Base-by-base conservation (phyloP, 768 basidiomycete species). In the Lentinus tigrinus region DNA sequence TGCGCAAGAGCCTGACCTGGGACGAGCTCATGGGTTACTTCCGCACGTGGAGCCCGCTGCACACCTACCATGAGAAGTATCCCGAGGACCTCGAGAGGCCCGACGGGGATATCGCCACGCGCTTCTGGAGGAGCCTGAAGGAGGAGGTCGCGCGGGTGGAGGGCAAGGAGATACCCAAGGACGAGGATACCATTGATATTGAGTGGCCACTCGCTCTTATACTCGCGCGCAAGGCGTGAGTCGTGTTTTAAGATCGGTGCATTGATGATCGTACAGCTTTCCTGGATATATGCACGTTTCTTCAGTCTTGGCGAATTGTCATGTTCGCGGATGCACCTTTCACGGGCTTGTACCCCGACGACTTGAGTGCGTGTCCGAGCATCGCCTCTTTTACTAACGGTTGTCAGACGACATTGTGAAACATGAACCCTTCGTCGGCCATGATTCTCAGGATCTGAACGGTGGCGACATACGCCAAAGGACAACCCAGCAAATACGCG, bases 41-140 rank as follows among this genome's bases (percentile, higher is more conserved):
- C 19, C 76, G 82, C 47, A 91, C 90, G 0, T 87, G 81, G 76
- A 90, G 87, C 63, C 74, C 89, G 2, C 72, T 91, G 48, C 84
- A 88, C 58, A 83, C 81, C 13, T 93, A 81, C 69, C 81, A 84
- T 59, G 85, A 88, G 61, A 66, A 65, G 11, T 78, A 84, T 66
- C 88, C 89, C 0, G 77, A 81, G 28, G 88, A 92, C 65, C 62
- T 73, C 43, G 62, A 67, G 42, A 68, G 74, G 24, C 60, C 68
- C 0, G 84, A 84, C 21, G 87, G 87, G 1, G 85, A 88, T 67
- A 80, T 93, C 40, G 82, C 85, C 9, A 74, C 81, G 60, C 75
- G 88, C 16, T 87, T 89, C 63, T 83, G 83, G 81, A 79, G 80
- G 60, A 70, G 75, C 49, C 64, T 89, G 49, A 74, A 79, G 60